phyloP scores from a whole-genome alignment of 257 asterid species.

The Solanum pinnatisectum region DNA sequence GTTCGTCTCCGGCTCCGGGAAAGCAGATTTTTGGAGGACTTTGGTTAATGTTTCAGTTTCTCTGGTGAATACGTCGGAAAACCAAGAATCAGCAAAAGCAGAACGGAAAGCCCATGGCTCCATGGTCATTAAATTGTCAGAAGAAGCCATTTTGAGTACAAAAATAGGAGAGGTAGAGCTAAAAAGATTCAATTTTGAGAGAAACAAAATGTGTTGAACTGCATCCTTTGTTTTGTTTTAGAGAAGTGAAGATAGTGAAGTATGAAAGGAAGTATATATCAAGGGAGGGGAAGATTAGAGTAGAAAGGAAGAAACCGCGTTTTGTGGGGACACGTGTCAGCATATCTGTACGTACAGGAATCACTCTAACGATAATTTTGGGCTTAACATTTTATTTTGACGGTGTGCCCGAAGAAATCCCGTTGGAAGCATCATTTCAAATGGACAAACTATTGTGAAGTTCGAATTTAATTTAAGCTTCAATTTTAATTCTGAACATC shows the following conservation, averaged over 20 bases:
- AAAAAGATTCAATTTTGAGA: background rate
- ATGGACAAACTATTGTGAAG: too few species aligned
- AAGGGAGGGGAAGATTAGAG: background rate
- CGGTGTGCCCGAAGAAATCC: too few species aligned
- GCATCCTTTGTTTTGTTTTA: background rate
- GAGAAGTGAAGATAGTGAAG: background rate
- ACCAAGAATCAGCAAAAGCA: slow-evolving; percentile 53
- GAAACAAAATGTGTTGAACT: background rate
- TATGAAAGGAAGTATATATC: background rate
- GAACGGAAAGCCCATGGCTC: slow-evolving; percentile 55
- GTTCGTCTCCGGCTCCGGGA: slow-evolving; percentile 18
- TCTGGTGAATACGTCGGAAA: slow-evolving; percentile 32
- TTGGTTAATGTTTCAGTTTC: slow-evolving; percentile 54
- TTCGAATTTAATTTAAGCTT: rapidly evolving
- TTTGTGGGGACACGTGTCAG: slow-evolving; percentile 61
- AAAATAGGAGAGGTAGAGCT: background rate
- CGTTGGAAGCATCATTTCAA: rapidly evolving
- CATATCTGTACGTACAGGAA: slow-evolving; percentile 33
- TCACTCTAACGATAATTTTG: slow-evolving; percentile 13
- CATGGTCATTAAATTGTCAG: slow-evolving; percentile 43
- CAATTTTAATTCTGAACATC: rapidly evolving
- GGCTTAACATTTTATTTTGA: background rate
- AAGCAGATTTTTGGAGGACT: slow-evolving; percentile 43
- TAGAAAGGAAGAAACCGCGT: slow-evolving; percentile 51
- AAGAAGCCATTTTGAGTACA: slow-evolving; percentile 37